A percentile compares a stretch with the other conserved stretches of the same genome.
Evolutionary conservation across 306 rosid species (phyloP).

Genomic region (Macrotyloma uniflorum): DNA sequence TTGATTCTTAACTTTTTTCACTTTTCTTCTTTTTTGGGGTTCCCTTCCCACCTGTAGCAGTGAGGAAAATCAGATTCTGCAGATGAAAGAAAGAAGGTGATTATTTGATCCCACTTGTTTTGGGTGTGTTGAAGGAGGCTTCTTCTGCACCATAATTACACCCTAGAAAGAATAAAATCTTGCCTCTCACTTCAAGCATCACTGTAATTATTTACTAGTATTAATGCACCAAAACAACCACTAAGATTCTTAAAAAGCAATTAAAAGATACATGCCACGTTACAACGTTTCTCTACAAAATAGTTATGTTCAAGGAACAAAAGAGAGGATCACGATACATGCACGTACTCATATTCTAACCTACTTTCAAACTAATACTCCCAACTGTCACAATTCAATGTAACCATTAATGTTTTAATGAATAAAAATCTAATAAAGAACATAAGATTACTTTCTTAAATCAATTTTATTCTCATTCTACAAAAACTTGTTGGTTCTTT

Average conservation of each 20-base stretch:
- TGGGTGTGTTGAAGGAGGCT: conserved; percentile 60
- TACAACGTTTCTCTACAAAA: too few species aligned
- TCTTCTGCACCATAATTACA: conserved; percentile 69
- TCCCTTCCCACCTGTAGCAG: conserved; percentile 39
- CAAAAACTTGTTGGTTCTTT: too few species aligned
- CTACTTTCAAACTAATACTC: not conserved
- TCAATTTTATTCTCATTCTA: too few species aligned
- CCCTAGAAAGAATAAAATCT: conserved; percentile 38
- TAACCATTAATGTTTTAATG: not conserved
- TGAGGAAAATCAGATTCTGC: conserved; percentile 64
- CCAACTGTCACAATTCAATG: not conserved
- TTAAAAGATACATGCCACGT: too few species aligned
- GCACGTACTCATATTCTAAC: not conserved
- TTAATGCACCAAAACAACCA: conserved; percentile 10
- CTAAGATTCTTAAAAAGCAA: not conserved
- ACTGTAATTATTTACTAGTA: not conserved
- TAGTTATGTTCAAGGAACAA: too few species aligned
- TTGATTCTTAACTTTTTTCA: conserved; percentile 2
- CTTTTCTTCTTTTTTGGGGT: not conserved
- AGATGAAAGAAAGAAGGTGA: conserved; percentile 51
- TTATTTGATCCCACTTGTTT: conserved; percentile 59
- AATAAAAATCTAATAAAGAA: too few species aligned
- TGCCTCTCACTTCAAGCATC: conserved; percentile 24
- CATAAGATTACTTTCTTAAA: too few species aligned
- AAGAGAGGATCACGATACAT: not conserved